phyloP scores from a whole-genome alignment of 1,139 yeast genomes.

The Arxiozyma slooffiae region DNA sequence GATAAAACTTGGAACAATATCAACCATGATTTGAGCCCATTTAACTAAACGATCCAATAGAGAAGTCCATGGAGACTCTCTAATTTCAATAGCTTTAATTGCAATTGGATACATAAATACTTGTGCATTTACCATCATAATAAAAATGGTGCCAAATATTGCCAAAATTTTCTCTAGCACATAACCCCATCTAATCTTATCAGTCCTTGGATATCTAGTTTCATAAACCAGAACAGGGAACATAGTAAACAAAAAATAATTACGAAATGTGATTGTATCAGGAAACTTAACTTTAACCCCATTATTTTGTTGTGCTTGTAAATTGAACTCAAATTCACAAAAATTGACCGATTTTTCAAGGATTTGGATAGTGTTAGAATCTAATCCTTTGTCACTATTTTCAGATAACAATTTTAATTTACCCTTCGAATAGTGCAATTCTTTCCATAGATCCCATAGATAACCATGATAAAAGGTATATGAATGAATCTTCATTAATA shows the following conservation, averaged over 20 bases:
- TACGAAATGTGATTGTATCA: slow-evolving; percentile 49
- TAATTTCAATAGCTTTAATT: slow-evolving; percentile 44
- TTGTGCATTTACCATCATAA: slow-evolving; percentile 80
- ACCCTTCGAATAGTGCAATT: slow-evolving; percentile 41
- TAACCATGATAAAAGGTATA: slow-evolving; percentile 84
- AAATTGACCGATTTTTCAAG: slow-evolving; percentile 45
- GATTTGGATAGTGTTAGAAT: slow-evolving; percentile 49
- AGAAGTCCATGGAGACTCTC: slow-evolving; percentile 36
- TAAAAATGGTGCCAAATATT: slow-evolving; percentile 72
- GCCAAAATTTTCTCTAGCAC: slow-evolving; percentile 66
- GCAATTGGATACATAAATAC: slow-evolving; percentile 69
- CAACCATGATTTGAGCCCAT: slow-evolving; percentile 58
- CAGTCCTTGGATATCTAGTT: slow-evolving; percentile 69
- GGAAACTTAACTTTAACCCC: slow-evolving; percentile 42
- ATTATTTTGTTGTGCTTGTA: slow-evolving; percentile 16
- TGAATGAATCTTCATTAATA: slow-evolving; percentile 88
- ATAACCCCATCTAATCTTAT: slow-evolving; percentile 56
- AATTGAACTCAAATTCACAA: slow-evolving; percentile 50
- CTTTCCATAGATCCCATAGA: slow-evolving; percentile 54
- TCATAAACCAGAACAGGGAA: slow-evolving; percentile 85
- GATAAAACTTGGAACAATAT: slow-evolving; percentile 70
- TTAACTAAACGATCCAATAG: slow-evolving; percentile 36
- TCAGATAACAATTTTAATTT: slow-evolving; percentile 20
- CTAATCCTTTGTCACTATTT: slow-evolving; percentile 27
- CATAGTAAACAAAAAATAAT: slow-evolving; percentile 73